A percentile compares a stretch with the other conserved stretches of the same genome.
Evolutionary conservation across 176 grass and related monocot species (phyloP).

Genomic region (Carex littledalei): DNA sequence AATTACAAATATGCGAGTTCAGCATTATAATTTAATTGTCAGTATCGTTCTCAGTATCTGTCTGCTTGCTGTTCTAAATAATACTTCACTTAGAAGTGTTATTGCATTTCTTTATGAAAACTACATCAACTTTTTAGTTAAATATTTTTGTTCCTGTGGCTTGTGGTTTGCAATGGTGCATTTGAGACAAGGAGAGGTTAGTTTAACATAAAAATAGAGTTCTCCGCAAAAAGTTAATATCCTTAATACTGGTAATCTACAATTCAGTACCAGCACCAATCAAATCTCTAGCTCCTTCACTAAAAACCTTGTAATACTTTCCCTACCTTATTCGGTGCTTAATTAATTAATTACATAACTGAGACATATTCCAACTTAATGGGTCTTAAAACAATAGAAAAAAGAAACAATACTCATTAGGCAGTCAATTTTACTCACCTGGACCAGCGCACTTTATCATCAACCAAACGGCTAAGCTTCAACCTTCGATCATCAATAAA

Average conservation of each 20-base stretch:
- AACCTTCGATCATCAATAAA: slow-evolving; percentile 68
- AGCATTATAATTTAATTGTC: not conserved
- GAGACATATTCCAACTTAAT: not conserved
- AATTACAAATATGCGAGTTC: slow-evolving; percentile 1
- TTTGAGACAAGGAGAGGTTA: not conserved
- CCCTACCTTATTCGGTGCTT: not conserved
- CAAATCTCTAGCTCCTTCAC: not conserved
- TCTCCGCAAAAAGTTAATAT: not conserved
- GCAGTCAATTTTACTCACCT: slow-evolving; percentile 52
- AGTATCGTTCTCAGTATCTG: not conserved
- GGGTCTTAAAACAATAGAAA: not conserved
- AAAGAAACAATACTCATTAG: not conserved
- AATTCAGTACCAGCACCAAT: not conserved
- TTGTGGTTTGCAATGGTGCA: not conserved
- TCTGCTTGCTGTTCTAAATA: not conserved
- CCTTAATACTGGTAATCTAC: not conserved
- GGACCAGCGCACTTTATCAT: slow-evolving; percentile 81
- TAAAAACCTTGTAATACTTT: not conserved
- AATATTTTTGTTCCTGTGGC: not conserved
- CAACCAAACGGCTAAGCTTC: slow-evolving; percentile 64
- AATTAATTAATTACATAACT: not conserved
- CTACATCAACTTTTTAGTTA: not conserved
- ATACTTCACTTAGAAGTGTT: not conserved
- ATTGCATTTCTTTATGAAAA: not conserved
- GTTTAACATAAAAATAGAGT: not conserved